phyloP scores from a whole-genome alignment of 2,329 filamentous ascomycete genomes.

The Aureobasidium uvarum region DNA sequence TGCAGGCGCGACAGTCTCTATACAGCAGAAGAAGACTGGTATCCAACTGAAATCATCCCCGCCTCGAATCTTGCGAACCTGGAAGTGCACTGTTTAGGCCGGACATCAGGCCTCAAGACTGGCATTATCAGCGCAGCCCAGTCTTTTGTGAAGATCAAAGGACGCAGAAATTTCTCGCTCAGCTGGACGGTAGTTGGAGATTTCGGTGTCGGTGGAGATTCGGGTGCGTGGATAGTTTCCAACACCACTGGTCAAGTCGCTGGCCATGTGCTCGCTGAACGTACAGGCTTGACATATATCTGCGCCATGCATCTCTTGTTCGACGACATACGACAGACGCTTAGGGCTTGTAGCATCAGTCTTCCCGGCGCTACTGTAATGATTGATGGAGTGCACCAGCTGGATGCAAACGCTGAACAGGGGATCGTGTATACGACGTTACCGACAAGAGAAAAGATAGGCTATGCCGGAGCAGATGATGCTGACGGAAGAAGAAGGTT shows the following conservation, averaged over 20 bases:
- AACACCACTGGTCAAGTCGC: constrained; percentile 75
- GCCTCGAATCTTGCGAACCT: constrained; percentile 66
- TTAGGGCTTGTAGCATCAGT: constrained; percentile 55
- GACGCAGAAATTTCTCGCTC: constrained; percentile 74
- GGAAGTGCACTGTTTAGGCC: constrained; percentile 81
- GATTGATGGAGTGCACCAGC: background rate
- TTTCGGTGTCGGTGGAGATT: constrained; percentile 78
- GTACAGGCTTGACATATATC: constrained; percentile 75
- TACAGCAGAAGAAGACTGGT: constrained; percentile 41
- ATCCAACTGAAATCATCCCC: constrained; percentile 51
- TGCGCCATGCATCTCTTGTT: constrained; percentile 92
- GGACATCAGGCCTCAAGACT: constrained; percentile 78
- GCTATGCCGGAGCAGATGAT: background rate
- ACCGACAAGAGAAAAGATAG: background rate
- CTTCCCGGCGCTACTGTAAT: constrained; percentile 12
- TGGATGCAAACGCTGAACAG: background rate
- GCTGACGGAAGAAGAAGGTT: background rate
- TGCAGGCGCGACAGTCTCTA: constrained; percentile 31
- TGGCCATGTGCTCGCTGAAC: constrained; percentile 83
- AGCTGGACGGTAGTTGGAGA: constrained; percentile 63
- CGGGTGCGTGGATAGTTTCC: constrained; percentile 89
- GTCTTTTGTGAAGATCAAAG: constrained; percentile 82
- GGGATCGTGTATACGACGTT: background rate
- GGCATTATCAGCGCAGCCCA: constrained; percentile 76
- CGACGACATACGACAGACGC: constrained; percentile 75